Conservation (phyloP, 2,329 filamentous ascomycete genomes). For the Harringtonia aguacate region DNA sequence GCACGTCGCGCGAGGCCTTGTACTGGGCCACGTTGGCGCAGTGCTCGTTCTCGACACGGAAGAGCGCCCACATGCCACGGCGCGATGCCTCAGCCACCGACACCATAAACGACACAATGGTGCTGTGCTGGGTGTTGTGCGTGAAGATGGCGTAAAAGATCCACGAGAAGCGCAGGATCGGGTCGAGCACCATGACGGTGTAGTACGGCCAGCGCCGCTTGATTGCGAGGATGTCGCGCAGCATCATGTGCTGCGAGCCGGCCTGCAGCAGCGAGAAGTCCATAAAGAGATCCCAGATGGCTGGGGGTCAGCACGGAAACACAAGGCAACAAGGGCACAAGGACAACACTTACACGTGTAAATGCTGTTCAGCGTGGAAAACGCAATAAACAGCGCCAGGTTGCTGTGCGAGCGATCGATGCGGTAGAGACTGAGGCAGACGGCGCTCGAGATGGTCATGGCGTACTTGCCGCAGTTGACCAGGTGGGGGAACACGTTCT, state of each 20-base stretch:
- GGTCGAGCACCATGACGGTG: constrained; percentile 68
- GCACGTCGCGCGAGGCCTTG: constrained; percentile 80
- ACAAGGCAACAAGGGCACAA: background rate
- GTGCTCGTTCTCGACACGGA: constrained; percentile 96
- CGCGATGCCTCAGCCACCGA: constrained; percentile 71
- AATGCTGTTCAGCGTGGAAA: constrained; percentile 70
- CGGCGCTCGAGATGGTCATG: constrained; percentile 71
- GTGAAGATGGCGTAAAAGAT: constrained; percentile 85
- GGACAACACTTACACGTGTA: constrained; percentile 56
- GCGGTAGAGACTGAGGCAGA: constrained; percentile 72
- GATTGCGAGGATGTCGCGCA: constrained; percentile 72
- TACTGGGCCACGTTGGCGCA: constrained; percentile 85
- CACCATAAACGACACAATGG: constrained; percentile 69
- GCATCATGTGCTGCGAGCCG: constrained; percentile 52
- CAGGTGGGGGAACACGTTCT: constrained; percentile 82
- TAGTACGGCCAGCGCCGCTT: constrained; percentile 81
- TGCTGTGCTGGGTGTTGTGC: constrained; percentile 70
- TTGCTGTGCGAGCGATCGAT: constrained; percentile 48
- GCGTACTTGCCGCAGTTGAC: constrained; percentile 88
- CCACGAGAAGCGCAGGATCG: constrained; percentile 85
- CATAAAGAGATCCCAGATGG: constrained; percentile 91
- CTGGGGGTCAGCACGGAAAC: constrained; percentile 23
- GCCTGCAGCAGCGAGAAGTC: constrained; percentile 88
- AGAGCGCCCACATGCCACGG: constrained; percentile 80
- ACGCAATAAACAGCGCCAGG: constrained; percentile 66